Conservation (phyloP, 2,329 filamentous ascomycete genomes). For the Trichoderma aggressivum region DNA sequence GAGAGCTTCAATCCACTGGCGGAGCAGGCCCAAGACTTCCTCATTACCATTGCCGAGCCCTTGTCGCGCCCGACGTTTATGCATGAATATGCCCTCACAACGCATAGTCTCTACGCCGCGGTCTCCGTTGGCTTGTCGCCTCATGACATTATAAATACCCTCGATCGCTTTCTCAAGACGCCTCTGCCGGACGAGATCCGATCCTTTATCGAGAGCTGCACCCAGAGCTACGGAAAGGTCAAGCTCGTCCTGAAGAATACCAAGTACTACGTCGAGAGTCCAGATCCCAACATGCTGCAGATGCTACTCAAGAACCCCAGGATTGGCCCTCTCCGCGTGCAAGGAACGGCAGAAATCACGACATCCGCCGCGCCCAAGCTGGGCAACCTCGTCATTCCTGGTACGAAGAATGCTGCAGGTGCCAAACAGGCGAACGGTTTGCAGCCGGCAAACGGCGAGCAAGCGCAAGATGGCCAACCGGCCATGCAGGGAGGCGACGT, state of each 20-base stretch:
- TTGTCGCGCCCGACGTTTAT: conserved; percentile 84
- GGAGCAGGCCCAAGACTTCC: conserved; percentile 83
- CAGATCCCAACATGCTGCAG: conserved; percentile 81
- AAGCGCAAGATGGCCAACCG: conserved; percentile 47
- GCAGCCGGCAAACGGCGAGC: conserved; percentile 30
- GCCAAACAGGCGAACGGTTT: conserved; percentile 65
- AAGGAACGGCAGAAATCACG: conserved; percentile 68
- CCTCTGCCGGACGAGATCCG: conserved; percentile 77
- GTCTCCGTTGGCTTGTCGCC: conserved; percentile 91
- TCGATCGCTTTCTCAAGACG: conserved; percentile 87
- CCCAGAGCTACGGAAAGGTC: conserved; percentile 90
- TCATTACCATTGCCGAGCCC: conserved; percentile 94
- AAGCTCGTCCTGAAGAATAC: conserved; percentile 94
- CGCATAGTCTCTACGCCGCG: conserved; percentile 91
- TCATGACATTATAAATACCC: conserved; percentile 81
- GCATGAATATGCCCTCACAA: conserved; percentile 89
- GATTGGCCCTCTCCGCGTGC: conserved; percentile 75
- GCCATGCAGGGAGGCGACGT: conserved; percentile 61
- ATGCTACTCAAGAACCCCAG: conserved; percentile 79
- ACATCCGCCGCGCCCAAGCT: conserved; percentile 82
- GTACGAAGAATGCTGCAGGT: conserved; percentile 88
- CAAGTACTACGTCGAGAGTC: conserved; percentile 89
- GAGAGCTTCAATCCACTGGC: conserved; percentile 92
- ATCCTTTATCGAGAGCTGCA: conserved; percentile 74
- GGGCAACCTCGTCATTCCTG: conserved; percentile 84